A percentile compares a stretch with the other conserved stretches of the same genome.
Evolutionary conservation across 345 rosid genomes (phyloP).

Genomic region (Psidium friedrichsthalianum): DNA sequence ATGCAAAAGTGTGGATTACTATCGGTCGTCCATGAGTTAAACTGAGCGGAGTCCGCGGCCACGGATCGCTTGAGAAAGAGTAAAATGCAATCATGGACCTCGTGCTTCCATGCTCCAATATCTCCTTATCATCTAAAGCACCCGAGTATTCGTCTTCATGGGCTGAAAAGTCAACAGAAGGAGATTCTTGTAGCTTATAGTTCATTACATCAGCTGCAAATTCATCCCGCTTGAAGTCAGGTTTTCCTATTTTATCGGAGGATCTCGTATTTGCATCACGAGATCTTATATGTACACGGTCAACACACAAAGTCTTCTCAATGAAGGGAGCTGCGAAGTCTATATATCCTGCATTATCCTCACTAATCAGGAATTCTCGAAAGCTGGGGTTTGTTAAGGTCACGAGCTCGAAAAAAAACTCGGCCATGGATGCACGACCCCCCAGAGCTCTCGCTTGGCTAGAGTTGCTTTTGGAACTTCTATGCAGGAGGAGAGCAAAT

Average conservation of each 20-base stretch:
- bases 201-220: conserved; percentile 3
- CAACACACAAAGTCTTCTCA: conserved; percentile 79
- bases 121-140: conserved; percentile 1
- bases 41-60: no score
- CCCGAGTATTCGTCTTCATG: neutral
- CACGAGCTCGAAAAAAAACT: no score
- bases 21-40: no score
- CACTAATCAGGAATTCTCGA: conserved; percentile 35
- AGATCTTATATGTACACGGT: conserved; percentile 35
- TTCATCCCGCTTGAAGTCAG: conserved; percentile 5
- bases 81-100: neutral
- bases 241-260: neutral
- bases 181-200: conserved; percentile 19
- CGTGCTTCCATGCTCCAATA: neutral
- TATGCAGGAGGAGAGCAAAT: no score
- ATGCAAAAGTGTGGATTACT: no score
- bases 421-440: no score
- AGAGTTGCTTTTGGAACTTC: no score
- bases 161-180: conserved; percentile 11
- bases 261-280: conserved; percentile 9
- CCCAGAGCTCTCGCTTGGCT: no score
- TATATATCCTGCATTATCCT: conserved; percentile 31
- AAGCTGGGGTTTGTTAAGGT: conserved; percentile 8
- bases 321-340: conserved; percentile 19
- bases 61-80: neutral